Base-by-base conservation (phyloP, 352 stramenopile species). In the Pythium angustatum region DNA sequence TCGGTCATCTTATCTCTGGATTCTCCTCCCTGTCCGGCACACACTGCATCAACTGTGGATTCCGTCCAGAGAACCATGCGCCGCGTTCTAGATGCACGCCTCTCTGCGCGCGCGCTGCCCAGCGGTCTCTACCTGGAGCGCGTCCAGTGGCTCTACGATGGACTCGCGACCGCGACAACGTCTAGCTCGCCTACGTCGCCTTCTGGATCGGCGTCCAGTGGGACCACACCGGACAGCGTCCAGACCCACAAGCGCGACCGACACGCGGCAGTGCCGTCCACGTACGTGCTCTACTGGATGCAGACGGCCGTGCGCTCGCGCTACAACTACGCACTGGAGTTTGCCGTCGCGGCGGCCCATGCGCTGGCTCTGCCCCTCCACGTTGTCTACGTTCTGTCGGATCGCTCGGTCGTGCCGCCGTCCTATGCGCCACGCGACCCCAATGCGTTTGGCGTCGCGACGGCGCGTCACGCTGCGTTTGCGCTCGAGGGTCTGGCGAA, bases 201-300 rank as follows among this genome's bases (percentile, higher is more conserved):
- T 17, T 30, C 36, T 33, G 66, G 47, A 54, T 0, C 62, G 51
- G 64, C 54, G 49, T 3, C 68, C 58, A 31, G 26, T 31, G n/a
- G n/a, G n/a, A n/a, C n/a, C n/a, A n/a, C n/a, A n/a, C n/a, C 40
- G 40, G 40, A 45, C 40, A 22, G 40, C 58, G 17, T 57, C 31
- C 26, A 45, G 44, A 50, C 1, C 5, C n/a, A n/a, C n/a, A n/a
- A 31, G 21, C 21, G 3, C 26, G 14, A 19, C 21, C 19, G 69
- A 38, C n/a, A n/a, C n/a, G n/a, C n/a, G 40, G 14, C 22, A 15
- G 17, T 26, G 6, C 40, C 40, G 31, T 24, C 51, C 28, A 5
- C 30, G 53, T 81, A 88, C 40, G 58, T 95, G 44, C 71, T 95
- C 60, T 95, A 95, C 72, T 95, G 87, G 87, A 95, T 95, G 87